Evolutionary conservation across 805 yeast genomes (phyloP), one percentile per base, ranked within the genome.

Genomic region (Starmerella lactis-condensi): DNA sequence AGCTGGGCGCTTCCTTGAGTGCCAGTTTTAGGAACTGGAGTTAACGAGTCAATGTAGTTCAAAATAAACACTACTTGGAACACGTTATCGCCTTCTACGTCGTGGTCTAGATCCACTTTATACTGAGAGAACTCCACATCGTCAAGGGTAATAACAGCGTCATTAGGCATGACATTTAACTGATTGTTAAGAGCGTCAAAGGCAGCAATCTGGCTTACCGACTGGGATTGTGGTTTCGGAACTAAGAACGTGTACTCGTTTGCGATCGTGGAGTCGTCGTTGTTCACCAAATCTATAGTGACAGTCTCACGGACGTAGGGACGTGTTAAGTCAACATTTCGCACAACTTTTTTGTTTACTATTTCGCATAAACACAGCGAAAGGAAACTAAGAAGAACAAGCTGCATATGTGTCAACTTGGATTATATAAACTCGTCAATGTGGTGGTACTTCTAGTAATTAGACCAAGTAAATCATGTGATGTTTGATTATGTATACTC

Each of bases 1-100:
- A 60, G 54, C 58, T 83, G 95, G 21, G 54, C 54, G 16, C 67
- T 77, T 7, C 55, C 57, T 57, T 83, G 61, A 12, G 54, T 60
- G 25, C 75, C 67, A 37, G 60, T 55, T 31, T 61, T 63, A 1
- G 96, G 95, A 31, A 65, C 50, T 25, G 95, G 79, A 31, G n/a
- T n/a, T n/a, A n/a, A n/a, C n/a, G n/a, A n/a, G n/a, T 43, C 37
- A 29, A 72, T 45, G 22, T 56, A 50, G 35, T 62, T 58, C 20
- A 67, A n/a, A 60, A 34, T 65, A 56, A 2, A 68, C 65, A 37
- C 61, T 53, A 20, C 11, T 11, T 14, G 12, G 31, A 34, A 23
- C 29, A 37, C 7, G 28, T 22, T 5, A 32, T 21, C 17, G 13
- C 67, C 60, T 12, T 53, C 27, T 85, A 46, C 22, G 61, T 57